Percentiles rank a stretch among this genome's conserved stretches.
Evolutionary conservation across 2,329 filamentous ascomycete species (phyloP).

Genomic region (Xylariaceae sp.): DNA sequence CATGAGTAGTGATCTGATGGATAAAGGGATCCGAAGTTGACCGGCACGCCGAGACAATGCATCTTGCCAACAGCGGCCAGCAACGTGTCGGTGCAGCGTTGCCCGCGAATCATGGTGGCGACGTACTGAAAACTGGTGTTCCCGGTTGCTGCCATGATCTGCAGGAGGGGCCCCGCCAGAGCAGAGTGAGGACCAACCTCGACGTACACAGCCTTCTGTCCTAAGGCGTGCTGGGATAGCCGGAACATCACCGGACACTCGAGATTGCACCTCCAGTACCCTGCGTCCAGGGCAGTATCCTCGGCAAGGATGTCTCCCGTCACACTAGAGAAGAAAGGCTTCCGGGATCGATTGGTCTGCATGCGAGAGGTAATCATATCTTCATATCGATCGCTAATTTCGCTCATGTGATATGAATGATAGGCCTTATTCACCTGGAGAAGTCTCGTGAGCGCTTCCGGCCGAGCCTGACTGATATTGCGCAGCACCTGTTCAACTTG

Average conservation of each 20-base stretch:
- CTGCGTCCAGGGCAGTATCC: neutral
- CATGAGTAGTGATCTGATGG: too few species aligned
- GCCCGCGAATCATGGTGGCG: neutral
- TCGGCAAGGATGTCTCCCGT: neutral
- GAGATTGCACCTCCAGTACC: constrained; percentile 35
- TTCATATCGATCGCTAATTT: too few species aligned
- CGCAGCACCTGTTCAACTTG: constrained; percentile 25
- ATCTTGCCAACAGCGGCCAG: constrained; percentile 2
- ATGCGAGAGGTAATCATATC: too few species aligned
- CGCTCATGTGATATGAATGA: constrained; percentile 44
- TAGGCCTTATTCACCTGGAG: constrained; percentile 43
- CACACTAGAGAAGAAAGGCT: constrained; percentile 8
- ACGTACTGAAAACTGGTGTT: constrained; percentile 2
- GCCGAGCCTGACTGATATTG: constrained; percentile 26
- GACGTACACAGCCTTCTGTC: constrained; percentile 25
- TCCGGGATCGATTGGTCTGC: too few species aligned
- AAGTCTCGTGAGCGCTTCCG: constrained; percentile 38
- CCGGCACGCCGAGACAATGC: neutral
- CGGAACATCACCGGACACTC: constrained; percentile 33
- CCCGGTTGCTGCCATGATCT: constrained; percentile 26
- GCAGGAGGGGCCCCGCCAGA: constrained; percentile 31
- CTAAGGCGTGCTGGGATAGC: constrained; percentile 5
- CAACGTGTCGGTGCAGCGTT: neutral
- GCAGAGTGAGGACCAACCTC: constrained; percentile 38
- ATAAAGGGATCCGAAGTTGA: neutral